These are phyloP conservation scores for Fusarium irregulare DNA, from an alignment of 2,329 filamentous ascomycete species.

Conservation along the genomic window DNA sequence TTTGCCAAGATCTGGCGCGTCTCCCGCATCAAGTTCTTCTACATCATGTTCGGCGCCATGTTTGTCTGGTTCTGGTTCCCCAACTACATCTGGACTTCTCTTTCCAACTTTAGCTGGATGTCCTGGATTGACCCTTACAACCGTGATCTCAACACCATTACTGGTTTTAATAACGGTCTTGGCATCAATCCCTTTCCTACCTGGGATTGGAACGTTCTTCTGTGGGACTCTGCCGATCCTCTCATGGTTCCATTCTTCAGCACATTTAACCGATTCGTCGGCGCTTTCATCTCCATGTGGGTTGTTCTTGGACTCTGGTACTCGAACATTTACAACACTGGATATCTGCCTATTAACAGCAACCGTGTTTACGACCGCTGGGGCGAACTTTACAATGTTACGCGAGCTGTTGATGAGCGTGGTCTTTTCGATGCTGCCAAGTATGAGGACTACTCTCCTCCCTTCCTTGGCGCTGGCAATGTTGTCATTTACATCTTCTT, in stretches of 20 bases:
- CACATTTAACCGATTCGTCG: slow-evolving; percentile 71
- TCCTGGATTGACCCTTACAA: slow-evolving; percentile 65
- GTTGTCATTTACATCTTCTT: slow-evolving; percentile 66
- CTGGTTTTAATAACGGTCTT: slow-evolving; percentile 58
- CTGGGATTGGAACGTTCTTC: slow-evolving; percentile 61
- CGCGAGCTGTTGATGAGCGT: slow-evolving; percentile 54
- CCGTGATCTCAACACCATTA: slow-evolving; percentile 55
- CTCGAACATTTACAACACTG: slow-evolving; percentile 66
- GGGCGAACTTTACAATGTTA: slow-evolving; percentile 60
- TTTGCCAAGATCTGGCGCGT: slow-evolving; percentile 59
- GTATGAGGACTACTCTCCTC: slow-evolving; percentile 63
- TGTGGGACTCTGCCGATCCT: slow-evolving; percentile 57
- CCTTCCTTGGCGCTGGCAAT: slow-evolving; percentile 62
- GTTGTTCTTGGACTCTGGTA: slow-evolving; percentile 69
- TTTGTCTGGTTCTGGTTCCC: slow-evolving; percentile 71
- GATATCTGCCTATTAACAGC: slow-evolving; percentile 65
- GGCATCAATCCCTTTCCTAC: slow-evolving; percentile 60
- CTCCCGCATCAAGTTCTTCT: slow-evolving; percentile 64
- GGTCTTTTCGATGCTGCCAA: slow-evolving; percentile 59
- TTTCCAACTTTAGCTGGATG: slow-evolving; percentile 67
- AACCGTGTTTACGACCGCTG: slow-evolving; percentile 64
- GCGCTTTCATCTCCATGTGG: slow-evolving; percentile 65
- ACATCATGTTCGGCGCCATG: slow-evolving; percentile 62
- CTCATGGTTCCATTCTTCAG: slow-evolving; percentile 66
- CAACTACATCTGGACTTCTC: slow-evolving; percentile 63